Evolutionary conservation across 768 basidiomycete genomes (phyloP).

Genomic region (Lanmaoa rubissima): DNA sequence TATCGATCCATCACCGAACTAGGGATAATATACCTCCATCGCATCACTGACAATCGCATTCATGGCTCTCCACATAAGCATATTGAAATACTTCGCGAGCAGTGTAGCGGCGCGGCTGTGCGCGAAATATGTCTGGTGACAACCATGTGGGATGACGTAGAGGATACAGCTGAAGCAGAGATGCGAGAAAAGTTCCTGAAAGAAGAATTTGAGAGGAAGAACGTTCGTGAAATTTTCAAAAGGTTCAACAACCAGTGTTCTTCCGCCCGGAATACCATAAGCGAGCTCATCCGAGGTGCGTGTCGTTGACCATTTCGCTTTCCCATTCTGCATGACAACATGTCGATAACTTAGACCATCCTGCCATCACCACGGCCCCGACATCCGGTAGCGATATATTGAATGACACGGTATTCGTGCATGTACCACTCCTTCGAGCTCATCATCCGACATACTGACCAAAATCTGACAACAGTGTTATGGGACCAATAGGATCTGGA

Average conservation of each 20-base stretch:
- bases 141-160: too few relatives aligned
- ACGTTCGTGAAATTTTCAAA: background rate
- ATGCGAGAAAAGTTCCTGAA: background rate
- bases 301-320: background rate
- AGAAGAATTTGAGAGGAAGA: background rate
- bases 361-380: background rate
- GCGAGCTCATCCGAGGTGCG: background rate
- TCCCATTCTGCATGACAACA: background rate
- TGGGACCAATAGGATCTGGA: constrained; percentile 6
- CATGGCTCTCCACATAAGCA: background rate
- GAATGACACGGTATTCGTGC: constrained; percentile 2
- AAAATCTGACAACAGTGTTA: background rate
- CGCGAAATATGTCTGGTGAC: constrained; percentile 5
- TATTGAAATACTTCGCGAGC: constrained; percentile 1
- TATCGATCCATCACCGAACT: background rate
- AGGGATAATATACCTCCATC: constrained; percentile 5
- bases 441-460: background rate
- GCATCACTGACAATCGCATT: constrained; percentile 4
- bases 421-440: background rate
- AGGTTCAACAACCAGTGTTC: constrained; percentile 1
- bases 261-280: background rate
- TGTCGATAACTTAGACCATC: background rate
- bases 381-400: background rate
- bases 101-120: background rate
- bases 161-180: background rate